phyloP scores from a whole-genome alignment of 169 alveolate genomes.

The Cryptosporidium ubiquitum region DNA sequence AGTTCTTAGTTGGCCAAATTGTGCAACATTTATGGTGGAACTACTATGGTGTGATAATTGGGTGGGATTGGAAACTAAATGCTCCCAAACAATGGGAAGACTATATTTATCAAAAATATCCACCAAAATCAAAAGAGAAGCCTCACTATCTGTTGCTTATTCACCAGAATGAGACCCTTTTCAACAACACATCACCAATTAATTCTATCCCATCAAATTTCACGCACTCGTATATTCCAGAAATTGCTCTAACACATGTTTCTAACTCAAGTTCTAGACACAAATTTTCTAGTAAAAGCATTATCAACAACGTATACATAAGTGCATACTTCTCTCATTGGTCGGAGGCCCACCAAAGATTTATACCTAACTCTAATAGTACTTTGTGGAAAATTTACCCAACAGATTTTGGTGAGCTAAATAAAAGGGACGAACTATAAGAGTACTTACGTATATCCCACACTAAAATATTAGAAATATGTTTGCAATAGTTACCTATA shows the following conservation, averaged over 20 bases:
- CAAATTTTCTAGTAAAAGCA: neutral
- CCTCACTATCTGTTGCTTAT: conserved; percentile 65
- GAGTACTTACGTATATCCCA: neutral
- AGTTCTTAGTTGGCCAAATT: conserved; percentile 22
- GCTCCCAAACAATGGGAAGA: conserved; percentile 40
- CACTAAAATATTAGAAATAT: neutral
- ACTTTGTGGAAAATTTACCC: conserved; percentile 45
- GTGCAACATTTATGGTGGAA: conserved; percentile 65
- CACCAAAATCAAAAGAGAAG: conserved; percentile 1
- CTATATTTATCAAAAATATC: conserved; percentile 34
- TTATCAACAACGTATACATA: neutral
- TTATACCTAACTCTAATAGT: conserved; percentile 28
- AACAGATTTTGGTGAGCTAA: neutral
- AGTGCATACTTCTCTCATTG: conserved; percentile 36
- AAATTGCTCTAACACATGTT: conserved; percentile 17
- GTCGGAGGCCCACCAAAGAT: conserved; percentile 8
- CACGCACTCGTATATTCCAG: conserved; percentile 51
- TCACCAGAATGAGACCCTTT: conserved; percentile 16
- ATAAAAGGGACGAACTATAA: conserved; percentile 38
- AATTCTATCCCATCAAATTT: neutral
- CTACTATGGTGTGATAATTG: conserved; percentile 54
- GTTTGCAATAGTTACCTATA: neutral
- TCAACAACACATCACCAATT: neutral
- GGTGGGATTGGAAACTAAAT: conserved; percentile 54
- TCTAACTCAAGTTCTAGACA: neutral